Evolutionary conservation across 2,329 filamentous ascomycete genomes (phyloP), one percentile per base, ranked within the genome.

Genomic region (Chrysosporium queenslandicum): DNA sequence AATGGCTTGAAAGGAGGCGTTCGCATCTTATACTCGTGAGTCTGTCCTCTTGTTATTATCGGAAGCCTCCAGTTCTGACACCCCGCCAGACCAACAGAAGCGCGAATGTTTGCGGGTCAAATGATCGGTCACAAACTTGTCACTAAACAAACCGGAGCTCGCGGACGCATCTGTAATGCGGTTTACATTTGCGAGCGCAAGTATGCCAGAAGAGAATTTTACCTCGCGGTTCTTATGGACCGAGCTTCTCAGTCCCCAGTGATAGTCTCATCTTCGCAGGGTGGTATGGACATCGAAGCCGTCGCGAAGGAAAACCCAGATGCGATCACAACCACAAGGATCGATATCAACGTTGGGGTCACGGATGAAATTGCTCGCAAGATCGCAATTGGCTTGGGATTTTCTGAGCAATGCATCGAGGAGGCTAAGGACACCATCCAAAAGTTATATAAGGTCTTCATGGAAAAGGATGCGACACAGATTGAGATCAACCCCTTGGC

Each of bases 91-190:
- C 87, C 92, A 55, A 90, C 89, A 64, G 81, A 84, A 79, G 92
- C 92, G 68, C 86, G 88, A 79, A 95, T 97, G 83, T 95, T 98
- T 70, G 91, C 92, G 63, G 81, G 91, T 63, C 90, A 98, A 78
- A 98, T 98, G 92, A 97, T 98, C 74, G 92, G 92, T 68, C 91
- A 98, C 78, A 96, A 96, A 76, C 88, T 98, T 74, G 82, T 98
- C 75, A 98, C 92, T 73, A 98, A 98, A 83, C 92, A 98, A 79
- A 98, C 92, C 55, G 92, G 92, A 71, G 87, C 91, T 63, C 81
- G 74, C 63, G 92, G 92, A 68, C 88, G 92, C 71, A 82, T 94
- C 70, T 98, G 92, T 81, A 97, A 87, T 74, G 81, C 90, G 59
- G 92, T 98, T 69, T 97, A 94, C 79, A 97, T 98, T 70, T 94